Evolutionary conservation across 2,329 filamentous ascomycete species (phyloP).

Genomic region (Aspergillus quadricinctus): DNA sequence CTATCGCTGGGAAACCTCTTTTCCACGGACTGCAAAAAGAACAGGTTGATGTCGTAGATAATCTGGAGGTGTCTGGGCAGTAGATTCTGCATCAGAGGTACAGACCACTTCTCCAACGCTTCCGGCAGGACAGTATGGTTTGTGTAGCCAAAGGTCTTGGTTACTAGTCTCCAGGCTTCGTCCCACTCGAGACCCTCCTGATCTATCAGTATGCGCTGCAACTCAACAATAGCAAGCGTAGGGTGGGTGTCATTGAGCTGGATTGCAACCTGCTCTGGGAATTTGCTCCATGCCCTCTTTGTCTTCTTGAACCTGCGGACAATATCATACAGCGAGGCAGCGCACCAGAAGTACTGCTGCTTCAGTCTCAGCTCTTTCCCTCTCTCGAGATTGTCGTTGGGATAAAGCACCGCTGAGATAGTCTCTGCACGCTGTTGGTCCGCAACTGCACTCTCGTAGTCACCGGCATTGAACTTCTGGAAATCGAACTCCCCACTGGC

Average conservation of each 20-base stretch:
- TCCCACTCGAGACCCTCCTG: conserved; percentile 91
- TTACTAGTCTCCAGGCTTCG: conserved; percentile 79
- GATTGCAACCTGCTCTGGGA: conserved; percentile 91
- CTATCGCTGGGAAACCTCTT: conserved; percentile 84
- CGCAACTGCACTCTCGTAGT: conserved; percentile 97
- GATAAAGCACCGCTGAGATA: conserved; percentile 94
- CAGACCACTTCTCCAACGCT: conserved; percentile 97
- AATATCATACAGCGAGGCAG: conserved; percentile 92
- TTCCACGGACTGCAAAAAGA: conserved; percentile 88
- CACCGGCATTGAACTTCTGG: conserved; percentile 97
- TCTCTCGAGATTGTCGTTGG: conserved; percentile 93
- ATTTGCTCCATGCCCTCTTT: conserved; percentile 83
- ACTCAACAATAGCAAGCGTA: conserved; percentile 89
- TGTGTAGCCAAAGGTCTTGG: conserved; percentile 84
- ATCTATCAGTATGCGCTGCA: conserved; percentile 89
- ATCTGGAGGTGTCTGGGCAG: conserved; percentile 93
- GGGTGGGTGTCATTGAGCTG: conserved; percentile 98
- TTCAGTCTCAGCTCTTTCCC: conserved; percentile 97
- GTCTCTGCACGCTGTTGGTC: conserved; percentile 98
- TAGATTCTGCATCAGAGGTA: conserved; percentile 84
- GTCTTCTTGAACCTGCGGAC: conserved; percentile 98
- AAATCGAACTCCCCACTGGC: conserved; percentile 98
- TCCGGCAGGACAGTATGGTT: conserved; percentile 98
- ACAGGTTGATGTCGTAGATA: conserved; percentile 96
- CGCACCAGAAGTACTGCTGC: conserved; percentile 99